A percentile compares a stretch with the other conserved stretches of the same genome.
These are phyloP conservation scores for Deinandra increscens DNA, from an alignment of 129 eudicot genomes.

Conservation along the genomic window DNA sequence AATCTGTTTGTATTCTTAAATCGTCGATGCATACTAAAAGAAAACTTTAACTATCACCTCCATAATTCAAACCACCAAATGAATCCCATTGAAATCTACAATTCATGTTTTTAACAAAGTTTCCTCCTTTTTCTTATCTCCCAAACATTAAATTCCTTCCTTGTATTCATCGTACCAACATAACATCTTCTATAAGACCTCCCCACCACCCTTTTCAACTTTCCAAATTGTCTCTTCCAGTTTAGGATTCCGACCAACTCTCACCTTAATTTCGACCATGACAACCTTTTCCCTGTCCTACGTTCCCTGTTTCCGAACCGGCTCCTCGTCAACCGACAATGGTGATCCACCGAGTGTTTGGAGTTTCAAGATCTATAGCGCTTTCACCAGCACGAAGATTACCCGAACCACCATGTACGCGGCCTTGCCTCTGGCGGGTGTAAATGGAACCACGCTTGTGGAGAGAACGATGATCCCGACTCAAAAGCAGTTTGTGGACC, in stretches of 20 bases:
- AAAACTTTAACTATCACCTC: constrained; percentile 25
- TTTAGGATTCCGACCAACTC: background rate
- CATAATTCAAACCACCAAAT: constrained; percentile 31
- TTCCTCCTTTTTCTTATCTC: constrained; percentile 31
- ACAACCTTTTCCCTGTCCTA: constrained; percentile 29
- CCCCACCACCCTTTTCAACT: constrained; percentile 32
- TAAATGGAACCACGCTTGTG: constrained; percentile 26
- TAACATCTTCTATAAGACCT: constrained; percentile 23
- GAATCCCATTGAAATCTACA: constrained; percentile 34
- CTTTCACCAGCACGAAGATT: constrained; percentile 8
- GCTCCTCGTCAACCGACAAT: background rate
- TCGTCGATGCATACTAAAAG: constrained; percentile 34
- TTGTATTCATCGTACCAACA: constrained; percentile 28
- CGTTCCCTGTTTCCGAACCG: constrained; percentile 20
- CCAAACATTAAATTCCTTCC: constrained; percentile 27
- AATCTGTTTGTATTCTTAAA: constrained; percentile 33
- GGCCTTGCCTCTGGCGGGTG: constrained; percentile 18
- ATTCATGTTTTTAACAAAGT: constrained; percentile 35
- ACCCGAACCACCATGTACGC: constrained; percentile 24
- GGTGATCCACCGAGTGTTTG: constrained; percentile 13
- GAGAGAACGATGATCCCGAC: constrained; percentile 56
- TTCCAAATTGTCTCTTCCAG: constrained; percentile 33
- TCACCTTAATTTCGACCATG: background rate
- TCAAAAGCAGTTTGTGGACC: constrained; percentile 56
- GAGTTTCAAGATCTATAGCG: constrained; percentile 28